Base-by-base conservation (phyloP, 1,139 yeast genomes). In the Candida freyschussii region DNA sequence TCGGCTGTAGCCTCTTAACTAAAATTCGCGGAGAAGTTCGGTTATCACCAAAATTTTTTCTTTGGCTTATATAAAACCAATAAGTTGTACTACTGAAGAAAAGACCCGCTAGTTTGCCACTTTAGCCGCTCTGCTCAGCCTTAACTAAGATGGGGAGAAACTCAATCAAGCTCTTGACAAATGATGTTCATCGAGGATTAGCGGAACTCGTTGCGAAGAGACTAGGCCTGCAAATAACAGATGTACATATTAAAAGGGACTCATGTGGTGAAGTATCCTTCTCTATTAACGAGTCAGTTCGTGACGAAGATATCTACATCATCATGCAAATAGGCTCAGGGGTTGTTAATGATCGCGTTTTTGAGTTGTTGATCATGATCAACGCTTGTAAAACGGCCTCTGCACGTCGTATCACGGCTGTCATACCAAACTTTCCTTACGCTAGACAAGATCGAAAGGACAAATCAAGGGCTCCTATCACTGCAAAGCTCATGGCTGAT, bases 371-470 rank as follows among this genome's bases (percentile, higher is more conserved):
- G 48, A 84, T 89, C 53, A 85, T 89, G 83, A 82, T 91, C 52
- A 86, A 86, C 57, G 97, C 97, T 16, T 91, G 97, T 62, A 84
- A 83, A 55, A 85, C 91, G 4, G 98, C 97, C 4, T 80, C 94
- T 39, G 97, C 97, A 3, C 75, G 96, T 56, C 73, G 96, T 47
- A 86, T 91, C 58, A 87, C 97, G 2, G 97, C 94, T 2, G 95
- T 91, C 24, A 72, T 91, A 47, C 98, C 98, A 33, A 85, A 83
- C 59, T 91, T 89, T 63, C 97, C 97, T 4, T 91, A 91, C 56
- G 97, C 97, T 16, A 78, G 98, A 61, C 98, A 91, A 63, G 98
- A 91, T 62, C 76, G 94, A 57, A 91, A 91, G 62, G 97, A 91
- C 62, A 91, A 91, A 62, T 77, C 89, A 40, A 72, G 98, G 53